These are phyloP conservation scores for Penicillium salamii DNA, from an alignment of 495 filamentous ascomycete species.

Conservation along the genomic window DNA sequence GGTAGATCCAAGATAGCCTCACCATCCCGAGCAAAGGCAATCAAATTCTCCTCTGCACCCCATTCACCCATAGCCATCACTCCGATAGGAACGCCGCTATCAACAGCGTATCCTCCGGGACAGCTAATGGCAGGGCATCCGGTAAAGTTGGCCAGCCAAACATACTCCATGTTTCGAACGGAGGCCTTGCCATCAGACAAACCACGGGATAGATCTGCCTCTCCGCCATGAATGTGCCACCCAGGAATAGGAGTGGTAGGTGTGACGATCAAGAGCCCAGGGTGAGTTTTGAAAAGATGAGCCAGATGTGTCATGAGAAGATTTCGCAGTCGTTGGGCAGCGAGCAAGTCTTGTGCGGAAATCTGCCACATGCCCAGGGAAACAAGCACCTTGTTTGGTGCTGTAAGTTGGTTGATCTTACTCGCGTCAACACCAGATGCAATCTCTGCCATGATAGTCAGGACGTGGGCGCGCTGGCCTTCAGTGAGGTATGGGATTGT, in stretches of 20 bases:
- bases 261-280: conserved; percentile 74
- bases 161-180: conserved; percentile 82
- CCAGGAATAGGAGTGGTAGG: conserved; percentile 77
- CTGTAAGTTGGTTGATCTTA: conserved; percentile 52
- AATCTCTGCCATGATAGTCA: conserved; percentile 76
- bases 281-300: conserved; percentile 65
- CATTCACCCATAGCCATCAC: conserved; percentile 89
- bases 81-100: conserved; percentile 66
- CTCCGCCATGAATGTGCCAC: conserved; percentile 57
- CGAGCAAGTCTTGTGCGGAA: conserved; percentile 64
- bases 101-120: conserved; percentile 70
- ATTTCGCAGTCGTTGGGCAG: conserved; percentile 70
- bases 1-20: conserved; percentile 52
- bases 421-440: conserved; percentile 37
- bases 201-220: conserved; percentile 59
- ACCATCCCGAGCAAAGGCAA: conserved; percentile 69
- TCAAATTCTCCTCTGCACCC: conserved; percentile 76
- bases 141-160: conserved; percentile 79
- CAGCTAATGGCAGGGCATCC: conserved; percentile 77
- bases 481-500: conserved; percentile 70
- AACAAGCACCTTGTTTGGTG: conserved; percentile 73
- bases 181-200: conserved; percentile 69
- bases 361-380: conserved; percentile 59
- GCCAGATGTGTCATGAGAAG: conserved; percentile 83
- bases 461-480: conserved; percentile 72